A percentile compares a stretch with the other conserved stretches of the same genome.
Conservation (phyloP, 768 basidiomycete species). For the Lentinula boryana region DNA sequence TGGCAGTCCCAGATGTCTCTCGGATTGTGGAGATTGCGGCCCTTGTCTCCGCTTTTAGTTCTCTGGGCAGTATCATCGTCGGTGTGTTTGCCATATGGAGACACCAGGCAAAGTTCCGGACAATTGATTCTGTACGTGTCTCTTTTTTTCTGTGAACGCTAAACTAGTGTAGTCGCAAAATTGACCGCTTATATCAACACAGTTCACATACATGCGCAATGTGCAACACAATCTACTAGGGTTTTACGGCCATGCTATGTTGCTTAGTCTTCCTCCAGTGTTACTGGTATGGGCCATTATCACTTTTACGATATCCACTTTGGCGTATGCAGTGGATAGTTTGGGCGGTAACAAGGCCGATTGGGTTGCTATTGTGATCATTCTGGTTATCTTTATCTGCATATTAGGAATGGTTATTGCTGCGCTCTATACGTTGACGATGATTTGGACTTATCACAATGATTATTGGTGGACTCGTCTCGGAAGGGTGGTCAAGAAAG, state of each 20-base stretch:
- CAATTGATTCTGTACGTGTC: constrained; percentile 34
- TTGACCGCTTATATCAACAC: background rate
- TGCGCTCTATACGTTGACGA: constrained; percentile 42
- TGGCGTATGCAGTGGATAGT: constrained; percentile 38
- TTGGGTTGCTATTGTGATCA: constrained; percentile 31
- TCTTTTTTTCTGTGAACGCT: background rate
- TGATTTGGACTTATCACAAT: constrained; percentile 40
- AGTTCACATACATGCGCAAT: constrained; percentile 54
- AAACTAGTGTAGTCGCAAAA: background rate
- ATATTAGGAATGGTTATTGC: constrained; percentile 29
- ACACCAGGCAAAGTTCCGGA: constrained; percentile 42
- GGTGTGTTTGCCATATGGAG: constrained; percentile 54
- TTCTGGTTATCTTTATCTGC: constrained; percentile 33
- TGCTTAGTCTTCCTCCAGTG: constrained; percentile 46
- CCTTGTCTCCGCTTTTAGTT: constrained; percentile 40
- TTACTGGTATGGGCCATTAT: constrained; percentile 53
- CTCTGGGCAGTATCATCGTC: constrained; percentile 49
- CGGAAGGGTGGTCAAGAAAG: background rate
- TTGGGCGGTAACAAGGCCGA: constrained; percentile 15
- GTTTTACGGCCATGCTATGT: constrained; percentile 42
- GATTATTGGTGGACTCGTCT: constrained; percentile 9
- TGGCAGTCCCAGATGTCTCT: constrained; percentile 37
- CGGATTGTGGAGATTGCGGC: constrained; percentile 28
- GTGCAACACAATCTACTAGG: constrained; percentile 38
- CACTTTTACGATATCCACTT: constrained; percentile 38